A percentile compares a stretch with the other conserved stretches of the same genome.
phyloP scores from a whole-genome alignment of 805 yeast genomes.

The Pichia nanzhaoensis region DNA sequence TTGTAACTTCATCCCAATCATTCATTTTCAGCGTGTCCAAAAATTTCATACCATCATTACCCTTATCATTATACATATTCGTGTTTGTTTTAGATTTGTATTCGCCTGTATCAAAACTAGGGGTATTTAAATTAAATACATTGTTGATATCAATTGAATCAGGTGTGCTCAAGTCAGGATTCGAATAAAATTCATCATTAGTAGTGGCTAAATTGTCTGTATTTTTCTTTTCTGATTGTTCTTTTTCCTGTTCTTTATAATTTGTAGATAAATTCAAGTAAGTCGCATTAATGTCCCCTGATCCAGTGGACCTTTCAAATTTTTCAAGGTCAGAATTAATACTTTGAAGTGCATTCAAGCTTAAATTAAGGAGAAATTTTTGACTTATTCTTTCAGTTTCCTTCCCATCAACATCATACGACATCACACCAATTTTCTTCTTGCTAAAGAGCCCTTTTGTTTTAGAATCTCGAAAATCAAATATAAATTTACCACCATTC shows the following conservation, averaged over 20 bases:
- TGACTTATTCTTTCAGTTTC: not conserved
- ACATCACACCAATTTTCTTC: not conserved
- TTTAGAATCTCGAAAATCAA: not conserved
- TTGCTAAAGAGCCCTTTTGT: not conserved
- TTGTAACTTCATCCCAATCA: conserved; percentile 7
- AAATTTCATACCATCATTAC: not conserved
- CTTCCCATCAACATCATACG: not conserved
- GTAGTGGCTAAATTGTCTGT: too few species aligned
- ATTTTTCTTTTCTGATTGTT: too few species aligned
- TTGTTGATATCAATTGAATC: too few species aligned
- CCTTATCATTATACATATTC: not conserved
- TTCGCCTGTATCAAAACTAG: too few species aligned
- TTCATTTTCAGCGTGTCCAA: not conserved
- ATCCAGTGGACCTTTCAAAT: not conserved
- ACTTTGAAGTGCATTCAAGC: not conserved
- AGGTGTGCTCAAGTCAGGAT: too few species aligned
- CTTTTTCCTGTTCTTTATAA: not conserved
- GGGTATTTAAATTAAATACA: too few species aligned
- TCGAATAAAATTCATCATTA: too few species aligned
- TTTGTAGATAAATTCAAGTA: not conserved
- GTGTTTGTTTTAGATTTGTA: too few species aligned
- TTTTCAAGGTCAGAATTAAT: not conserved
- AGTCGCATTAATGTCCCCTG: not conserved
- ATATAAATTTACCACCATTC: conserved; percentile 5
- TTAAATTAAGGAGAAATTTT: not conserved